phyloP scores from a whole-genome alignment of 768 basidiomycete species.

The Amyloporia xantha region DNA sequence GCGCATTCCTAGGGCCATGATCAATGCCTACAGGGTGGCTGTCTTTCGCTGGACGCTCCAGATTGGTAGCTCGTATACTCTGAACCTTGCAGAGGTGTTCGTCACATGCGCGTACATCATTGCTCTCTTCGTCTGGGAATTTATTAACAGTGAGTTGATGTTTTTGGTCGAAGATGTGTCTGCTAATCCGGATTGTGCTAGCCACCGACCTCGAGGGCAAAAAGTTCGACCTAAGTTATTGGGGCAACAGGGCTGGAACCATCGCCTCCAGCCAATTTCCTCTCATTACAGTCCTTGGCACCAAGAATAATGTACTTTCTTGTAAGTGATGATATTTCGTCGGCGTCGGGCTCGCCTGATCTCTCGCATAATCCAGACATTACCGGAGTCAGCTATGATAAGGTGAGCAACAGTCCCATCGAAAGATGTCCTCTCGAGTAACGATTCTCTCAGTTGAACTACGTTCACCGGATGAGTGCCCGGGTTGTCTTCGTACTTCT shows the following conservation, averaged over 20 bases:
- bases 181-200: conserved; percentile 4
- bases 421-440: no score
- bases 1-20: conserved; percentile 18
- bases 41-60: conserved; percentile 26
- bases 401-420: conserved; percentile 31
- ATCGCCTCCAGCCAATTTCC: conserved; percentile 46
- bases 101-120: conserved; percentile 29
- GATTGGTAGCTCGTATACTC: conserved; percentile 24
- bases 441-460: conserved; percentile 32
- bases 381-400: conserved; percentile 42
- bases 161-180: no score
- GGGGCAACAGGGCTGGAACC: conserved; percentile 32
- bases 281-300: conserved; percentile 50
- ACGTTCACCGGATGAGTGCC: conserved; percentile 42
- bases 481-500: conserved; percentile 40
- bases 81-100: conserved; percentile 33
- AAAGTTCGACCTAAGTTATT: conserved; percentile 19
- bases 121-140: conserved; percentile 23
- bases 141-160: conserved; percentile 20
- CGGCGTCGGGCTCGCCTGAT: background rate
- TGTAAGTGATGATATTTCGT: conserved; percentile 22
- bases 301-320: conserved; percentile 51
- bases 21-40: conserved; percentile 25
- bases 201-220: conserved; percentile 19
- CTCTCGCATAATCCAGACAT: conserved; percentile 28